Conservation (phyloP, 306 rosid genomes). For the Vicia sativa region DNA sequence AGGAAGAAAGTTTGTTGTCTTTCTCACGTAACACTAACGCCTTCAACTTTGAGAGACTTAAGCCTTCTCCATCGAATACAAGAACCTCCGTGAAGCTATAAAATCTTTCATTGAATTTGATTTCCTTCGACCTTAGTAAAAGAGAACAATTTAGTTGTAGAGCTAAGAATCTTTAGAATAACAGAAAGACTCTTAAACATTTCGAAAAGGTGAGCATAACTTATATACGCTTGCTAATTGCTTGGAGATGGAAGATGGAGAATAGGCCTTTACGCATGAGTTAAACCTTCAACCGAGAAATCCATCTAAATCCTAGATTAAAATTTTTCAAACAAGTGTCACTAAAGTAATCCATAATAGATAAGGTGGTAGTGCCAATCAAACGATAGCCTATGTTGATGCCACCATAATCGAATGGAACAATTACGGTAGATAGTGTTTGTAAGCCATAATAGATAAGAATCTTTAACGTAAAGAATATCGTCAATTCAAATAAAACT, state of each 20-base stretch:
- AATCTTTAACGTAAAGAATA: too few species aligned
- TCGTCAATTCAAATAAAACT: too few species aligned
- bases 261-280: conserved; percentile 51
- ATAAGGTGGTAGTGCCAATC: too few species aligned
- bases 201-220: conserved; percentile 47
- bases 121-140: too few species aligned
- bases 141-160: conserved; percentile 37
- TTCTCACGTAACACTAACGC: conserved; percentile 82
- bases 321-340: too few species aligned
- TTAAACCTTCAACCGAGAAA: conserved; percentile 68
- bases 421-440: too few species aligned
- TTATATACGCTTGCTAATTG: conserved; percentile 91
- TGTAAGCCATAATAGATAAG: too few species aligned
- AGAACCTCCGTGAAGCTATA: too few species aligned
- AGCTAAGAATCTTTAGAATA: conserved; percentile 17
- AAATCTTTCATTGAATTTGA: too few species aligned
- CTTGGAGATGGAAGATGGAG: conserved; percentile 66
- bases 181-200: too few species aligned
- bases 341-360: conserved; percentile 31
- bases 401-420: too few species aligned
- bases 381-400: too few species aligned
- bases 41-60: conserved; percentile 77
- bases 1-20: conserved; percentile 67
- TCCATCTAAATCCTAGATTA: conserved; percentile 60
- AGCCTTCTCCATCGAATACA: conserved; percentile 75